phyloP scores from a whole-genome alignment of 140 eudicot species.

The Cichorium intybus region DNA sequence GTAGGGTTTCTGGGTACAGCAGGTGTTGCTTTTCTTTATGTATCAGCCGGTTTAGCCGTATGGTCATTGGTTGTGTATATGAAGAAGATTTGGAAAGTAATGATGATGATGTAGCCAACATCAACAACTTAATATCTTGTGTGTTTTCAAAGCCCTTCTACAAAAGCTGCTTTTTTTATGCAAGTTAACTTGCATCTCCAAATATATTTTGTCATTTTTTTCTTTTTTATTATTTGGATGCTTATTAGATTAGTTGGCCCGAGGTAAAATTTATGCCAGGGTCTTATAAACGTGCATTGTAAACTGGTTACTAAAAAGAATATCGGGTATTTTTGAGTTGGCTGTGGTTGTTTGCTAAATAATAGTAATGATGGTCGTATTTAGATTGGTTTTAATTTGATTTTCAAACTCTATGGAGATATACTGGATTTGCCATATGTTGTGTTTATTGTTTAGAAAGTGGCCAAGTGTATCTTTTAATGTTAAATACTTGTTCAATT shows the following conservation, averaged over 20 bases:
- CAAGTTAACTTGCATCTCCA: background rate
- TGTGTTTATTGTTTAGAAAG: too few relatives aligned
- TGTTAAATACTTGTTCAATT: too few relatives aligned
- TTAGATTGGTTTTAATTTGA: too few relatives aligned
- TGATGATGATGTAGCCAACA: constrained; percentile 55
- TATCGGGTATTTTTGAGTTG: background rate
- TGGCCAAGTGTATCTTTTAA: too few relatives aligned
- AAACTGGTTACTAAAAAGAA: background rate
- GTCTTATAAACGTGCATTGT: background rate
- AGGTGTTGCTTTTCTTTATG: constrained; percentile 71
- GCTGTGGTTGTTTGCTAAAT: background rate
- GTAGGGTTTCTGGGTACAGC: constrained; percentile 50
- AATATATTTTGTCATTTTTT: constrained; percentile 2
- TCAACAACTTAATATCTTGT: constrained; percentile 8
- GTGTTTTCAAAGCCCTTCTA: constrained; percentile 4
- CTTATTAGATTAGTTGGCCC: constrained; percentile 3
- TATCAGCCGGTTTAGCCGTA: constrained; percentile 75
- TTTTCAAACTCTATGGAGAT: too few relatives aligned
- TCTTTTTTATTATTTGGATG: background rate
- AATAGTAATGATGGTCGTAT: too few relatives aligned
- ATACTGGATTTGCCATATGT: too few relatives aligned
- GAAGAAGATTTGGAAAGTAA: constrained; percentile 92
- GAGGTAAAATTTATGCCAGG: constrained; percentile 1
- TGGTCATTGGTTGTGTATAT: constrained; percentile 91
- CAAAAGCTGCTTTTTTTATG: constrained; percentile 1